A percentile compares a stretch with the other conserved stretches of the same genome.
These are phyloP conservation scores for Rhododendron mucronatum DNA, from an alignment of 148 eudicot species.

Conservation along the genomic window DNA sequence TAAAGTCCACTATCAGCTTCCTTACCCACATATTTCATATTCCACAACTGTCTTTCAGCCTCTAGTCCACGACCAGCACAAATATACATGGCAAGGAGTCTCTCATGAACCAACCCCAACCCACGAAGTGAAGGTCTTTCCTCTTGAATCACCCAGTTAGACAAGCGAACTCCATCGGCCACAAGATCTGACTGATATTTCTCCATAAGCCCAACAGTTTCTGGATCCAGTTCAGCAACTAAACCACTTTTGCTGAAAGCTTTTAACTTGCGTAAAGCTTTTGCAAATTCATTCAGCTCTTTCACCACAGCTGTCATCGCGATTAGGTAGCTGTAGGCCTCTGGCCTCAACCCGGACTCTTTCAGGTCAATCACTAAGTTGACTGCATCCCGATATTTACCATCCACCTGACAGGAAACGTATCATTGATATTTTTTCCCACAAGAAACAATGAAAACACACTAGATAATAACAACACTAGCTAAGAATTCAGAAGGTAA, in stretches of 20 bases:
- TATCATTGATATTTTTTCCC: background rate
- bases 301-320: conserved; percentile 91
- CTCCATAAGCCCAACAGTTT: conserved; percentile 49
- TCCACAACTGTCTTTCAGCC: conserved; percentile 78
- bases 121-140: conserved; percentile 49
- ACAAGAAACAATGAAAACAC: background rate
- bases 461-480: background rate
- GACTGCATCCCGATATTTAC: conserved; percentile 72
- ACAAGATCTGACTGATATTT: conserved; percentile 57
- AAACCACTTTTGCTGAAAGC: conserved; percentile 54
- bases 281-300: conserved; percentile 71
- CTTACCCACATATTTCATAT: conserved; percentile 59
- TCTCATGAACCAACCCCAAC: conserved; percentile 59
- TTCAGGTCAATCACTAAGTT: conserved; percentile 56
- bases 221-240: conserved; percentile 45
- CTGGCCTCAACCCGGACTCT: conserved; percentile 67
- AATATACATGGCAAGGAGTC: conserved; percentile 86
- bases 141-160: conserved; percentile 61
- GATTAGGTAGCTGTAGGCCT: conserved; percentile 73
- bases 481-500: background rate
- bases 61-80: conserved; percentile 77
- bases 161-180: conserved; percentile 52
- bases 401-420: conserved; percentile 52
- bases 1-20: conserved; percentile 68
- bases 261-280: conserved; percentile 72